phyloP scores from a whole-genome alignment of 345 rosid genomes.

The Heritiera fomes region DNA sequence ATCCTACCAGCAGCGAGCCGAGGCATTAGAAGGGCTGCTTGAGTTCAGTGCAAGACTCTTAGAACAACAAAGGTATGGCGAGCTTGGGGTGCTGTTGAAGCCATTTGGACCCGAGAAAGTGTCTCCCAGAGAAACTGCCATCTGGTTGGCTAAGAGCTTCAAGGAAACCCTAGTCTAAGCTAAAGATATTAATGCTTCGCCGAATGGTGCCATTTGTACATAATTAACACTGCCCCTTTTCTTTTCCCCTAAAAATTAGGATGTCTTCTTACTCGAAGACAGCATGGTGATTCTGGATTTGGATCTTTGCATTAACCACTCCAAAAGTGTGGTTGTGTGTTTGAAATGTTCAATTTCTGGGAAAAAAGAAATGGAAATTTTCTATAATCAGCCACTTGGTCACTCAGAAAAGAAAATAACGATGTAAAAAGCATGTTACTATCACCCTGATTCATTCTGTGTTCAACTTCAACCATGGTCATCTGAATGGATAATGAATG shows the following conservation, averaged over 20 bases:
- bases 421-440: too few relatives aligned
- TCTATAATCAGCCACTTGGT: neutral
- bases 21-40: slow-evolving; percentile 91
- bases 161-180: slow-evolving; percentile 61
- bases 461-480: too few relatives aligned
- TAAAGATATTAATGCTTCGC: neutral
- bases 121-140: slow-evolving; percentile 95
- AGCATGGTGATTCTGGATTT: slow-evolving; percentile 12
- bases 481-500: too few relatives aligned
- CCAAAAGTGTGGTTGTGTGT: neutral
- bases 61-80: slow-evolving; percentile 73
- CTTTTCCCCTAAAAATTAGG: neutral
- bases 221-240: slow-evolving; percentile 1
- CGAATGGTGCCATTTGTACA: slow-evolving; percentile 11
- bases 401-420: neutral
- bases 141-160: slow-evolving; percentile 98
- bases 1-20: slow-evolving; percentile 92
- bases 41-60: slow-evolving; percentile 91
- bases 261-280: slow-evolving; percentile 16
- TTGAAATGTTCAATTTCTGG: neutral
- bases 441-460: too few relatives aligned
- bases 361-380: neutral
- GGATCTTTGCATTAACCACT: slow-evolving; percentile 14
- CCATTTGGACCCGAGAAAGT: slow-evolving; percentile 95
- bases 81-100: slow-evolving; percentile 83